These are phyloP conservation scores for Aspergillus carlsbadensis DNA, from an alignment of 495 filamentous ascomycete species.

Conservation along the genomic window DNA sequence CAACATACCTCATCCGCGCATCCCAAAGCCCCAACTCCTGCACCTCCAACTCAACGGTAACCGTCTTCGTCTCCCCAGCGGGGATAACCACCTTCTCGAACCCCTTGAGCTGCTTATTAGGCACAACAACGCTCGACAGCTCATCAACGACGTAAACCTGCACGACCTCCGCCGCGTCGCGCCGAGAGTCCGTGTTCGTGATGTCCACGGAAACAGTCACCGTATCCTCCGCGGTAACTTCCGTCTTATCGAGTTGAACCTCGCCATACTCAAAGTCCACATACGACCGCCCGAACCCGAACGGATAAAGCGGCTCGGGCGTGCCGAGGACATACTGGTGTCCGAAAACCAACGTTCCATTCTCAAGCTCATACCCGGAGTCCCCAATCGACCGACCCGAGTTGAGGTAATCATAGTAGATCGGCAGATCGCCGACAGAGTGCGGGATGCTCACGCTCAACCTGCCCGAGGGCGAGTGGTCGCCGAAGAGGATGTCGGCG, in stretches of 20 bases:
- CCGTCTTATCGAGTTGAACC: conserved; percentile 45
- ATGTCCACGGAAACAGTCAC: conserved; percentile 54
- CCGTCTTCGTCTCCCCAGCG: conserved; percentile 57
- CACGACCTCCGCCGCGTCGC: conserved; percentile 65
- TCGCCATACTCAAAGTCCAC: conserved; percentile 57
- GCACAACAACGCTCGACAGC: conserved; percentile 61
- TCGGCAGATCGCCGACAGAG: conserved; percentile 61
- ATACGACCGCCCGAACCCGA: conserved; percentile 69
- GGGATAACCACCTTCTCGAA: conserved; percentile 65
- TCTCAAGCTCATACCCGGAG: conserved; percentile 44
- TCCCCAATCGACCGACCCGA: conserved; percentile 54
- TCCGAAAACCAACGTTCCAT: conserved; percentile 63
- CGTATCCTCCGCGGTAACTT: conserved; percentile 39
- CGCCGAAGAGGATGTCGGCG: conserved; percentile 67
- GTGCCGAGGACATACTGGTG: conserved; percentile 63
- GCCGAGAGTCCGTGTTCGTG: conserved; percentile 50
- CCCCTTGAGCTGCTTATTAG: conserved; percentile 64
- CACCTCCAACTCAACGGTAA: conserved; percentile 52
- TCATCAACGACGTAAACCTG: conserved; percentile 65
- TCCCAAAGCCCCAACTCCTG: conserved; percentile 58
- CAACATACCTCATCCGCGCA: conserved; percentile 63
- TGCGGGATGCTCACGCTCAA: conserved; percentile 66
- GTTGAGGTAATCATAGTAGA: conserved; percentile 72
- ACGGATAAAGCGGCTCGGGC: conserved; percentile 60
- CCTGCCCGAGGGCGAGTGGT: conserved; percentile 64